Base-by-base conservation (phyloP, 2,329 filamentous ascomycete genomes). In the Penicillium hordei region DNA sequence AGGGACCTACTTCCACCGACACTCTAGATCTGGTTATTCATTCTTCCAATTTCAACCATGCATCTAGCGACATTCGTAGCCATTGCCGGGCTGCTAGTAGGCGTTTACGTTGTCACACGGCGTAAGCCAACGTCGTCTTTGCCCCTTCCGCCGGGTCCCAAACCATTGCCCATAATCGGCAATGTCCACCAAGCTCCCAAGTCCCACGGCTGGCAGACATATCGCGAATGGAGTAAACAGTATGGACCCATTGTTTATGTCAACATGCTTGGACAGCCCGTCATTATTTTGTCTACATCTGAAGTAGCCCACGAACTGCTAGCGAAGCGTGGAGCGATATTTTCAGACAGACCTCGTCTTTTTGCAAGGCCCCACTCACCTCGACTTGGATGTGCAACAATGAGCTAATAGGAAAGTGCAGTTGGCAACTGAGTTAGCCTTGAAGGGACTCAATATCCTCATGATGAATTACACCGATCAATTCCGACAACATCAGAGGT, bases 391-490 rank as follows among this genome's bases (percentile, higher is more conserved):
- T 17, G 25, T n/a, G 42, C 7, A 29, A 29, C 25, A 44, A 29
- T 44, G 9, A 29, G 42, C 42, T 44, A 44, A 44, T 29, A 6
- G 1, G 1, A 29, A n/a, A 13, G 6, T 44, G 2, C 9, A 44
- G 59, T 39, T 63, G 27, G 62, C 62, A 15, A 52, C 57, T 0
- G 59, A 65, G n/a, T 27, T 65, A 25, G 61, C 61, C 12, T 44
- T 62, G 43, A 68, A 65, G 50, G 75, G 74, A 34, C 72, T 76
- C 8, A 77, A 75, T 25, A 72, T 82, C 31, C 69, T 82, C 21
- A 79, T 82, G 23, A 79, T 81, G 66, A 78, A 78, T 3, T 80
- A 82, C 65, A 79, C 79, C 21, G 81, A 81, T 53, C 73, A 74
- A 38, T 82, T 79, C 76, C 75, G 70, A 51, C 65, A 76, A 12